phyloP scores from a whole-genome alignment of 2,329 filamentous ascomycete species.

The Gyromitra esculenta region DNA sequence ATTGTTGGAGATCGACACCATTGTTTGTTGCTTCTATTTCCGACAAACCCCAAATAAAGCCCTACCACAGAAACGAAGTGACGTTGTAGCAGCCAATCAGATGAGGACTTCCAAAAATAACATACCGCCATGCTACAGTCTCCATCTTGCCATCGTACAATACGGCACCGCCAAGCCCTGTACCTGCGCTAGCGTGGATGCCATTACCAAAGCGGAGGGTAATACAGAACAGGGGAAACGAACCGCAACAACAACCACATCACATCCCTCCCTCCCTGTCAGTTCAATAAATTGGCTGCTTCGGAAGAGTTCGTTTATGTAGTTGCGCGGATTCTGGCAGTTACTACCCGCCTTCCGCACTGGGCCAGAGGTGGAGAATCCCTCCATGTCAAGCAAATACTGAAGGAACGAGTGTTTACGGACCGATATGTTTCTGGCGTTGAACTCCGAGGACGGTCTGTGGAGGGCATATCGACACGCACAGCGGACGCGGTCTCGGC shows the following conservation, averaged over 20 bases:
- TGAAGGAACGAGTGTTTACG: neutral
- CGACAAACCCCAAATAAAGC: neutral
- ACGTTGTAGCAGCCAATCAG: neutral
- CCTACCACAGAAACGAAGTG: neutral
- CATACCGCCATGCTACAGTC: neutral
- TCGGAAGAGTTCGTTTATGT: slow-evolving; percentile 17
- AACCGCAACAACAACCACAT: neutral
- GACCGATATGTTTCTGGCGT: slow-evolving; percentile 13
- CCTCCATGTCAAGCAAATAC: neutral
- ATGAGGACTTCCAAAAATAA: neutral
- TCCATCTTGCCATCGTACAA: neutral
- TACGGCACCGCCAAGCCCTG: neutral
- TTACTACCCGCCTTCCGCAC: slow-evolving; percentile 18
- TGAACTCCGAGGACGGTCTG: slow-evolving; percentile 2
- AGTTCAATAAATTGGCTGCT: slow-evolving; percentile 25
- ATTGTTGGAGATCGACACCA: neutral
- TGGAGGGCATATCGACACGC: neutral
- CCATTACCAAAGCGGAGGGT: slow-evolving; percentile 41
- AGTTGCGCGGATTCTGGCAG: slow-evolving; percentile 8
- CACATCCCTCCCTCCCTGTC: slow-evolving; percentile 18
- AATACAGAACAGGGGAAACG: slow-evolving; percentile 32
- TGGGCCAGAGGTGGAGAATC: slow-evolving; percentile 3
- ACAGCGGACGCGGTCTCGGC: slow-evolving; percentile 14
- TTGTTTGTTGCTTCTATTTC: neutral
- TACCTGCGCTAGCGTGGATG: slow-evolving; percentile 50